These are phyloP conservation scores for Diaporthe capsici DNA, from an alignment of 2,329 filamentous ascomycete genomes.

Conservation along the genomic window DNA sequence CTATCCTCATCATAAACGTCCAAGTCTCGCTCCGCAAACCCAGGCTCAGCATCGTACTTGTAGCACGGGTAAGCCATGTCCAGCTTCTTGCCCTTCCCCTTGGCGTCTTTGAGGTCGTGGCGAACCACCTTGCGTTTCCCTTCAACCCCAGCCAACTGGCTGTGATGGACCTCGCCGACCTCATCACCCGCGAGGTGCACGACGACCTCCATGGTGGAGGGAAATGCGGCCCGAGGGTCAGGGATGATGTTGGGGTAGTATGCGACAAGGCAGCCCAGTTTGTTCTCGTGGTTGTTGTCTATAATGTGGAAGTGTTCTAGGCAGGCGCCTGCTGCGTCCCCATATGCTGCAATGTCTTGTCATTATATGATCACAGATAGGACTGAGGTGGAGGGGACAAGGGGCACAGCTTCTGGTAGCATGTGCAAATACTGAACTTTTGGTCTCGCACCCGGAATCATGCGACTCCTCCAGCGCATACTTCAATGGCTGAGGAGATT, in stretches of 20 bases:
- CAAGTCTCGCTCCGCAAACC: conserved; percentile 80
- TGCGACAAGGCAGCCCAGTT: conserved; percentile 58
- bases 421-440: too few species aligned
- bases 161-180: conserved; percentile 57
- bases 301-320: conserved; percentile 61
- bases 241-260: conserved; percentile 62
- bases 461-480: rapidly evolving
- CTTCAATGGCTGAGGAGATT: too few species aligned
- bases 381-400: not conserved
- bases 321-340: conserved; percentile 59
- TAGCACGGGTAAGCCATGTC: conserved; percentile 57
- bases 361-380: not conserved
- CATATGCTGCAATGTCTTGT: conserved; percentile 53
- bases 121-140: conserved; percentile 56
- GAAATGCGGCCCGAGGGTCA: conserved; percentile 58
- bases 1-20: conserved; percentile 76
- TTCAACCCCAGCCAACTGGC: conserved; percentile 61
- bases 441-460: too few species aligned
- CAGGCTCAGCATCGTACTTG: conserved; percentile 65
- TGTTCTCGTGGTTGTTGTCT: conserved; percentile 60
- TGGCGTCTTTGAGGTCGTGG: conserved; percentile 53
- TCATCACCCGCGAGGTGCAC: conserved; percentile 58
- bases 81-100: conserved; percentile 55
- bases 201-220: conserved; percentile 55
- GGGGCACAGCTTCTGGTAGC: too few species aligned